Base-by-base conservation (phyloP, 805 yeast species). In the Candida coquimbonensis region DNA sequence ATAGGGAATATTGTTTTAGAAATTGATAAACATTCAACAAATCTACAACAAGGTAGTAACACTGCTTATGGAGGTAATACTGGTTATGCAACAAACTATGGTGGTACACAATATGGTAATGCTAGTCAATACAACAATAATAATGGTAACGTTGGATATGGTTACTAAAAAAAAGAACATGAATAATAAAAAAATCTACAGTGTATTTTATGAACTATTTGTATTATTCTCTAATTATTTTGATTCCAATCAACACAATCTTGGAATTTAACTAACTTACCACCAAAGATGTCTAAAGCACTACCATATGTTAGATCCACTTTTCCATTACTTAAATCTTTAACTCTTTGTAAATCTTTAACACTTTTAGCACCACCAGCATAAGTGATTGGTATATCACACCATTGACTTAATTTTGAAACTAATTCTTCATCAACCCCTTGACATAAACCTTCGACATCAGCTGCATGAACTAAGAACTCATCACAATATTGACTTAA, bases 401-500 rank as follows among this genome's bases (percentile, higher is more conserved):
- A 74, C 98, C 98, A 93, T 53, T 82, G 78, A 21, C 88, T 88
- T 36, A 93, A 68, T 46, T 74, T 74, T 26, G 49, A 47, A 6
- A 93, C 97, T 38, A 93, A 69, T 16, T 80, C 76, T 59, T 81
- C 81, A 59, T 93, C 99, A 32, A 93, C 86, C 1, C 99, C 99
- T 37, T 79, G 75, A 62, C 99, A 93, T 16, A 93, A 71, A 0
- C 99, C 99, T 65, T 93, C 99, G 4, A 93, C 98, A 64, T 93
- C 99, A 0, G 99, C 99, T 4, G 99, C 99, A 67, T 93, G 99
- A 16, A 93, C 83, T 44, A 93, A 68, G 59, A 91, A 87, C 66
- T 93, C 99, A 52, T 79, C 75, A 56, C 97, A 87, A 65, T 83
- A 87, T 41, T 69, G 46, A 9, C 82, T 65, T 36, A 93, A 71